These are phyloP conservation scores for Fragaria vesca DNA, from an alignment of 306 rosid genomes.

Conservation along the genomic window DNA sequence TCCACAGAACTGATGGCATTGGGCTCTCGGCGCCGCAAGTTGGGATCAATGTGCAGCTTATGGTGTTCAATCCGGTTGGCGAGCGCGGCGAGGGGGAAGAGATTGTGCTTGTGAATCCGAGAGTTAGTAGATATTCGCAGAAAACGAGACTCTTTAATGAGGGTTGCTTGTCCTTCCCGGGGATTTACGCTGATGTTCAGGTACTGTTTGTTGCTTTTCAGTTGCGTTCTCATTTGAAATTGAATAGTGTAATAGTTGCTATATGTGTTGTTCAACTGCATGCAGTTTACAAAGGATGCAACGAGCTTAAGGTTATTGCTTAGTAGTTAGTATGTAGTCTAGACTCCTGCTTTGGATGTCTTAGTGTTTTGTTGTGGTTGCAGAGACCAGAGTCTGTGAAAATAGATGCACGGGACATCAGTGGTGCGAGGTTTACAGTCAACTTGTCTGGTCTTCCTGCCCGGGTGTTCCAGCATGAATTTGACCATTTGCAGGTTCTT, in stretches of 20 bases:
- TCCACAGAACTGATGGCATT: constrained; percentile 87
- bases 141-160: constrained; percentile 58
- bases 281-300: not conserved
- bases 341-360: constrained; percentile 2
- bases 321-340: not conserved
- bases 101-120: constrained; percentile 90
- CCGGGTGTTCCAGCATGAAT: constrained; percentile 92
- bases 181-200: constrained; percentile 67
- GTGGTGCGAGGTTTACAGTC: constrained; percentile 61
- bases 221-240: not conserved
- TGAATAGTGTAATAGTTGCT: not conserved
- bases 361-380: constrained; percentile 20
- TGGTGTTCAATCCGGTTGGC: constrained; percentile 89
- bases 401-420: constrained; percentile 70
- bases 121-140: constrained; percentile 69
- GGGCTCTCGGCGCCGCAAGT: constrained; percentile 98
- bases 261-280: not conserved
- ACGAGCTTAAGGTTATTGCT: not conserved
- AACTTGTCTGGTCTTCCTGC: constrained; percentile 81
- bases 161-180: constrained; percentile 89
- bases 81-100: constrained; percentile 91
- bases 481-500: constrained; percentile 81
- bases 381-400: constrained; percentile 92
- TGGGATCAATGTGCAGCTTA: constrained; percentile 82
- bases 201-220: constrained; percentile 23